phyloP scores from a whole-genome alignment of 495 filamentous ascomycete genomes.

The Cetradonia linearis region DNA sequence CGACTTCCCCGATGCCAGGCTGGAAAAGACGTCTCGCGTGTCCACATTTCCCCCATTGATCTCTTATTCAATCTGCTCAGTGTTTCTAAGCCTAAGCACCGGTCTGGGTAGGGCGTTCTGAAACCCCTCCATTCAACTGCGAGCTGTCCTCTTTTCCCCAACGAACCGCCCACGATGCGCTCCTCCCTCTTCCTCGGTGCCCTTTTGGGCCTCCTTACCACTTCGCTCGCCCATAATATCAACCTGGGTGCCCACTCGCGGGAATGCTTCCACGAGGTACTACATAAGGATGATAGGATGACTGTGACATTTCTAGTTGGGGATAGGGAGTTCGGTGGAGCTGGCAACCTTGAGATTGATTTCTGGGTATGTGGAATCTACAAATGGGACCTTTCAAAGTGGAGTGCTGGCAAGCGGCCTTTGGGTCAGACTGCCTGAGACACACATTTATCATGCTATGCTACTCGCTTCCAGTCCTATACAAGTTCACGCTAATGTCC shows the following conservation, averaged over 20 bases:
- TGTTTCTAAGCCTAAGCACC: neutral
- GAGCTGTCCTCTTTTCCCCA: neutral
- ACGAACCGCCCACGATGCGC: constrained; percentile 36
- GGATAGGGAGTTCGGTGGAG: constrained; percentile 88
- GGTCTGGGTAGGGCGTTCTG: neutral
- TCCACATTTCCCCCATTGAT: neutral
- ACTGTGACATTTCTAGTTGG: constrained; percentile 98
- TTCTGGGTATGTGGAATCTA: constrained; percentile 68
- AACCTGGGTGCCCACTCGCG: constrained; percentile 79
- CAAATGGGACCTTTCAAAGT: neutral
- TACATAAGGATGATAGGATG: constrained; percentile 94
- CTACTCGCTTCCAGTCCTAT: neutral
- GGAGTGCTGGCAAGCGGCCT: neutral
- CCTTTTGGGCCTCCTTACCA: constrained; percentile 50
- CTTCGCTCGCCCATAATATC: constrained; percentile 79
- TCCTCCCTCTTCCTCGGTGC: constrained; percentile 52
- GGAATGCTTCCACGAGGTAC: constrained; percentile 93
- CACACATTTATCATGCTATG: too few species aligned
- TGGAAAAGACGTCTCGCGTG: neutral
- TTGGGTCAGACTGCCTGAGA: neutral
- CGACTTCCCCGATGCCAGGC: neutral
- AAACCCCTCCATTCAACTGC: neutral
- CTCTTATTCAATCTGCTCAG: neutral
- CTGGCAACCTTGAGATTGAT: constrained; percentile 90
- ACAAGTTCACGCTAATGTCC: neutral